Evolutionary conservation across 352 stramenopile genomes (phyloP), one percentile per base, ranked within the genome.

Genomic region (Globisporangium rhizosaccharum): DNA sequence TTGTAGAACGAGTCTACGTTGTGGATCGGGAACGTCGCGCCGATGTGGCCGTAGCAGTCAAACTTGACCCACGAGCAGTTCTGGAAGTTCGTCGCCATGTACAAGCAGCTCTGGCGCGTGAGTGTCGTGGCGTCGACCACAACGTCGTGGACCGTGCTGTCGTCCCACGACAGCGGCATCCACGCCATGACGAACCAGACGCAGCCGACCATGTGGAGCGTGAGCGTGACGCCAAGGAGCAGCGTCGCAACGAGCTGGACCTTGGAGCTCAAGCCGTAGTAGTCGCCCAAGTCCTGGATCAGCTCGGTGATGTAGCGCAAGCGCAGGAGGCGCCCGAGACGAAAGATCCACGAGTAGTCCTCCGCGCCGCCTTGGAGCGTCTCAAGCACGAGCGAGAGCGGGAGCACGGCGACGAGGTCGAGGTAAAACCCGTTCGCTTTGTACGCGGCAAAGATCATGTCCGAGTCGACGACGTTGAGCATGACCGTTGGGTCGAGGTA

Each of bases 61-160:
- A 77, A 91, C 1, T 53, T 72, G 36, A 89, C 70, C 81, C 81
- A 91, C 1, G 81, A 88, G 25, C 81, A 89, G 44, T 88, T 89
- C n/a, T 74, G 64, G 41, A 82, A 76, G 0, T 63, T 14, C 2
- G 71, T 85, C 0, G 82, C 76, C 45, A 82, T 74, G 44, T 70
- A 48, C 30, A 91, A 66, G 45, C 82, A 91, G 1, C 76, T 61
- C 0, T 69, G 33, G 18, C 71, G 59, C 2, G 67, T 69, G 1
- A 79, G 5, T 10, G 57, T 28, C 8, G 39, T 51, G 4, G 53
- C 30, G 5, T 26, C 46, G 15, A 42, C 17, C 6, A 15, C 28
- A 9, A 2, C 41, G 41, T 47, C 18, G 20, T 51, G 42, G 17
- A 28, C n/a, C 20, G 28, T 25, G 9, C 26, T 18, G 15, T 25